A percentile compares a stretch with the other conserved stretches of the same genome.
Evolutionary conservation across 495 filamentous ascomycete species (phyloP).

Genomic region (Penicillium herquei): DNA sequence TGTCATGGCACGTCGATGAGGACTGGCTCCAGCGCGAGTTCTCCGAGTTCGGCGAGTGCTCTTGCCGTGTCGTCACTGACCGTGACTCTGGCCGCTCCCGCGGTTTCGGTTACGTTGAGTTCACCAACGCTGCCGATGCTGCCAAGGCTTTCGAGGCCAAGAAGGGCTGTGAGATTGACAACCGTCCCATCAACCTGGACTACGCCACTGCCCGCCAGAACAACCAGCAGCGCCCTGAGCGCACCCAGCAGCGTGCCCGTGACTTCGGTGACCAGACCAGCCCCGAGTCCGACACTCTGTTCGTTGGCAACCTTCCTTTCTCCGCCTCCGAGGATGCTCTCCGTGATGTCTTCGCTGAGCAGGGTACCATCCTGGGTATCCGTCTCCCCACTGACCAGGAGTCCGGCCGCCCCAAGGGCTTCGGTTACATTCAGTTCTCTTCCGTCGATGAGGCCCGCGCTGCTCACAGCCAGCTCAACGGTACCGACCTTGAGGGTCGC

Average conservation of each 20-base stretch:
- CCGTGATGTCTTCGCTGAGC: constrained; percentile 69
- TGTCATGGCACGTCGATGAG: constrained; percentile 94
- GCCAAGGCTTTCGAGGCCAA: constrained; percentile 76
- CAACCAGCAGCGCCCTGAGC: constrained; percentile 53
- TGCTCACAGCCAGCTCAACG: constrained; percentile 73
- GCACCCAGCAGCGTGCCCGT: constrained; percentile 65
- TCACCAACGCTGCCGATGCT: constrained; percentile 63
- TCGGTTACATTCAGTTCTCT: constrained; percentile 85
- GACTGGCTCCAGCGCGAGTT: constrained; percentile 87
- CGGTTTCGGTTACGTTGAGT: constrained; percentile 98
- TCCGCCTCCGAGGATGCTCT: constrained; percentile 75
- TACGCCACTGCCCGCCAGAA: constrained; percentile 68
- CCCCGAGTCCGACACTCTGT: constrained; percentile 82
- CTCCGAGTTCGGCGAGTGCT: constrained; percentile 74
- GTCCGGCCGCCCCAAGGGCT: constrained; percentile 85
- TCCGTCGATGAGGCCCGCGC: constrained; percentile 82
- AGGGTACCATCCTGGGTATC: constrained; percentile 70
- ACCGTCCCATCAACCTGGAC: constrained; percentile 85
- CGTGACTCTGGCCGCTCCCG: constrained; percentile 79
- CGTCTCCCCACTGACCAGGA: constrained; percentile 90
- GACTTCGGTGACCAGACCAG: constrained; percentile 76
- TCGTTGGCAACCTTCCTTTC: constrained; percentile 91
- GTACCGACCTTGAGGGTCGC: constrained; percentile 74
- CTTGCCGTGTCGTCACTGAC: constrained; percentile 80
- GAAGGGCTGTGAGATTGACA: constrained; percentile 78